phyloP scores from a whole-genome alignment of 169 alveolate species.

The Eimeria tenella region DNA sequence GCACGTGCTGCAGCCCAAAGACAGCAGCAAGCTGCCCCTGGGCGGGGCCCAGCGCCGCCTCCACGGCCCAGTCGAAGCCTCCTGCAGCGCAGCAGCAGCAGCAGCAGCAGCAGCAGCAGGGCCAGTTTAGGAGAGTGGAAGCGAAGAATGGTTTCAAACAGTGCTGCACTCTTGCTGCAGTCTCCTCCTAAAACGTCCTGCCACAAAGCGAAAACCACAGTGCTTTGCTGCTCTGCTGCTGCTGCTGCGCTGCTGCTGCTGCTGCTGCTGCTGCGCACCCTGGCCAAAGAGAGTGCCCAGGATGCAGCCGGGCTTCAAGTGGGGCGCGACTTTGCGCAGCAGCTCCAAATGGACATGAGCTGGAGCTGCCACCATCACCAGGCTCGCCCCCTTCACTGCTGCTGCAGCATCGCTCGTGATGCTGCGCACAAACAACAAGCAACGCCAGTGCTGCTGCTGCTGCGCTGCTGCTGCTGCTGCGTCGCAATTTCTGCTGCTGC shows the following conservation, averaged over 20 bases:
- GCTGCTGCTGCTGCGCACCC: slow-evolving; percentile 26
- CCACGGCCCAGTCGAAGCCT: slow-evolving; percentile 73
- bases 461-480: not conserved
- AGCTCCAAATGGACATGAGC: slow-evolving; percentile 47
- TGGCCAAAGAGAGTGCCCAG: slow-evolving; percentile 56
- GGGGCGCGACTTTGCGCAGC: slow-evolving; percentile 26
- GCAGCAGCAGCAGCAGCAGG: no score
- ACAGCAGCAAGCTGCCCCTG: slow-evolving; percentile 3
- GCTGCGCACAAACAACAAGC: not conserved
- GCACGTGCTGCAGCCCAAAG: slow-evolving; percentile 77
- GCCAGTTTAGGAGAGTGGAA: no score
- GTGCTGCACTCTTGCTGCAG: no score
- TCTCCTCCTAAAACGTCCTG: no score
- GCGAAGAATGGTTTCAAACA: no score
- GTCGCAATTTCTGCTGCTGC: no score
- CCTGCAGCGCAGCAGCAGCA: slow-evolving; percentile 26
- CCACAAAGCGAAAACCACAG: no score
- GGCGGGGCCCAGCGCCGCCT: not conserved
- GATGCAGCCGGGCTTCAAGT: slow-evolving; percentile 48
- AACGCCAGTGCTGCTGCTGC: not conserved
- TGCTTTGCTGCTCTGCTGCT: not conserved
- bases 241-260: not conserved
- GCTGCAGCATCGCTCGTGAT: not conserved
- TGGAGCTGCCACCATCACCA: slow-evolving; percentile 40
- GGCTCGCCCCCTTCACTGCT: not conserved